A percentile compares a stretch with the other conserved stretches of the same genome.
phyloP scores from a whole-genome alignment of 495 filamentous ascomycete species.

The Penicillium arizonense region DNA sequence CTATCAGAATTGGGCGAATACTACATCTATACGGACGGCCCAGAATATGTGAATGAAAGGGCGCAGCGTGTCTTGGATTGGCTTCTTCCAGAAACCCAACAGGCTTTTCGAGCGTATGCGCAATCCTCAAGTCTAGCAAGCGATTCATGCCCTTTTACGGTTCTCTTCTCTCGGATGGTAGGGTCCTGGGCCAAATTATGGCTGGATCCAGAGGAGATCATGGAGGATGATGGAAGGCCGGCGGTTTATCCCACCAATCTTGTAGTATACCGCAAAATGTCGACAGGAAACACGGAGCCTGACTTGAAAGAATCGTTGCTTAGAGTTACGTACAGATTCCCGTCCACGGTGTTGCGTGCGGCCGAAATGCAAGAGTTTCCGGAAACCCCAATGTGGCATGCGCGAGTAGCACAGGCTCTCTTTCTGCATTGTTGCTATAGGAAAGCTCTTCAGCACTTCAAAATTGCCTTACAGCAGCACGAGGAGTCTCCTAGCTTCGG shows the following conservation, averaged over 20 bases:
- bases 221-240: not conserved
- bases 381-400: slow-evolving; percentile 6
- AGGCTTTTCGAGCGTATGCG: not conserved
- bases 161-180: slow-evolving; percentile 4
- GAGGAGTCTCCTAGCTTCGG: too few relatives aligned
- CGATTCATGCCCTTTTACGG: not conserved
- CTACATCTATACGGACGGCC: too few relatives aligned
- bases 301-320: too few relatives aligned
- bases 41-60: too few relatives aligned
- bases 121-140: not conserved
- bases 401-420: slow-evolving; percentile 1
- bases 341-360: too few relatives aligned
- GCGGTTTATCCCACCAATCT: not conserved
- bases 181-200: not conserved
- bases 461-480: too few relatives aligned
- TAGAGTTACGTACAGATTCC: too few relatives aligned
- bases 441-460: not conserved
- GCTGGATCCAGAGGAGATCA: not conserved
- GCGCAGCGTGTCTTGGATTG: not conserved
- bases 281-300: too few relatives aligned
- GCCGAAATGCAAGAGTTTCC: not conserved
- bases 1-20: too few relatives aligned
- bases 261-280: not conserved
- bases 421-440: not conserved
- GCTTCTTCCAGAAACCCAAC: not conserved